Evolutionary conservation across 306 rosid species (phyloP), one percentile per base, ranked within the genome.

Genomic region (Acacia confusa): DNA sequence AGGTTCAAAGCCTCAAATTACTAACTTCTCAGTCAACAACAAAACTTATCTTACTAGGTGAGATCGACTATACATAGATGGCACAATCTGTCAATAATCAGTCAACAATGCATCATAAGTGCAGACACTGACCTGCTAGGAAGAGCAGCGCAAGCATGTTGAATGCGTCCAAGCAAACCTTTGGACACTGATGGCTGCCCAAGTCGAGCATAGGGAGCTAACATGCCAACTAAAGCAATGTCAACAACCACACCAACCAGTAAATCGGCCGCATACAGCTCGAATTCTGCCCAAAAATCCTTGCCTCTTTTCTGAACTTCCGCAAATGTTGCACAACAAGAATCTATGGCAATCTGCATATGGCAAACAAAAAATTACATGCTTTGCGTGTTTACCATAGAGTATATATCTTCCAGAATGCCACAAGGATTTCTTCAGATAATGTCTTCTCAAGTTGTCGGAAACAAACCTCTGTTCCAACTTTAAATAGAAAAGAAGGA

Each of bases 291-390:
- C 98, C 97, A 94, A 67, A 94, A 94, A 85, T 92, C 86, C 86
- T 92, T 91, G 70, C 97, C 97, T 71, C 98, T 90, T 84, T 92
- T 91, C 92, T 90, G 94, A 76, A 90, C 88, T 85, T 94, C 98
- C 0, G 98, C 98, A 87, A 92, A 94, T 1, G 98, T 94, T 58
- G 97, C 97, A 88, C 98, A 94, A 85, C 97, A 94, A 74, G 97
- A 89, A 77, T 94, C 98, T 88, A 94, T 94, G 30, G 87, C 89
- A 83, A 94, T 74, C 98, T 94, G 88, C 91, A 87, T 72, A n/a
- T 55, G 25, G 53, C 79, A 88, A 79, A 57, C 32, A 61, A 72
- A 76, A 32, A 68, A 53, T 32, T 67, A 70, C 10, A 57, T 58
- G 15, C 25, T 10, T 64, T 20, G 50, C 66, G n/a, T 74, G 14